Evolutionary conservation across 768 basidiomycete species (phyloP), one percentile per base, ranked within the genome.

Genomic region (Glaciozyma martinii): DNA sequence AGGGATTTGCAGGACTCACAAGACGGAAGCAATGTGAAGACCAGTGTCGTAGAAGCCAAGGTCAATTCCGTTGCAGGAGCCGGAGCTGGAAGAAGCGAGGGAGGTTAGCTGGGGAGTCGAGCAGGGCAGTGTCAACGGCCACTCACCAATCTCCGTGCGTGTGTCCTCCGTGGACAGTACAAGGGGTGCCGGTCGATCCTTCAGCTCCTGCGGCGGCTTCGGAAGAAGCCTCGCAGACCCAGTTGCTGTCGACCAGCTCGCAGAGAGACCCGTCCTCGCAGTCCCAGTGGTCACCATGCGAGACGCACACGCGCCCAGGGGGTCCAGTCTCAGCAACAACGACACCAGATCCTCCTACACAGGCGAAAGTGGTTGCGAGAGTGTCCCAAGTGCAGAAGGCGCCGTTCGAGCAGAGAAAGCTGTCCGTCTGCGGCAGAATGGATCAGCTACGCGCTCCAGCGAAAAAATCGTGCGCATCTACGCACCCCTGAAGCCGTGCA

Each of bases 1-100:
- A 12, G 33, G 18, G 3, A 9, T 12, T 15, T 15, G 42, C 12
- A 10, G 9, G 25, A 33, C 60, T 29, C 21, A 66, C 65, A 71
- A 73, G 42, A 73, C 59, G 1, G 72, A 57, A 40, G 59, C 70
- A n/a, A 73, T 65, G 52, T 73, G 72, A 3, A 73, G 49, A 19
- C 59, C 59, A 8, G 63, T 21, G 42, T 73, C 56, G 62, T 71
- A 73, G 1, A 40, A 50, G 43, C 70, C 57, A 15, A 43, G 33
- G 18, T 44, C 40, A 25, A 59, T 42, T 2, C 46, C 10, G 30
- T 56, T 56, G 54, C 54, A 56, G 37, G 37, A 40, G 15, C 37
- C 37, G 15, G 37, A 40, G 37, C 37, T 40, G 37, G 37, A 12
- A 13, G 37, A 13, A 40, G 37, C 7, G 12, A 13, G 12, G 37